Evolutionary conservation across 23 red algal species (phyloP).

Genomic region (Gracilariopsis chorda): DNA sequence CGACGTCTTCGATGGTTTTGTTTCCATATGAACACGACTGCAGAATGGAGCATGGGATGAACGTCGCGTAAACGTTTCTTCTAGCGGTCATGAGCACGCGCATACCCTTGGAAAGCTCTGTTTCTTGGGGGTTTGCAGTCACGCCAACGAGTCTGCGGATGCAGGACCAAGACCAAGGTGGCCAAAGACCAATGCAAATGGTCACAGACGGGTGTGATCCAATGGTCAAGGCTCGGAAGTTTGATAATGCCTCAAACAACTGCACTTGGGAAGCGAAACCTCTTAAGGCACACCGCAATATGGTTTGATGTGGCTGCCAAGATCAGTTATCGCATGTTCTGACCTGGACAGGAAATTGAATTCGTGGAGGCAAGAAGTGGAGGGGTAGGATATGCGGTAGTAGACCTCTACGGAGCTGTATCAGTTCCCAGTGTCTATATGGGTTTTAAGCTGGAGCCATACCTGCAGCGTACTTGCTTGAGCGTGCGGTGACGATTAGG

Average conservation of each 20-base stretch:
- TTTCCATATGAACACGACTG: slow-evolving; percentile 81
- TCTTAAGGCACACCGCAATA: slow-evolving; percentile 81
- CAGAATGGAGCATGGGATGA: slow-evolving; percentile 88
- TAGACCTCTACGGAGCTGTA: slow-evolving; percentile 83
- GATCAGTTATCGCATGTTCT: slow-evolving; percentile 59
- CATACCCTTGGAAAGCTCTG: slow-evolving; percentile 84
- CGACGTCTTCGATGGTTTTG: slow-evolving; percentile 91
- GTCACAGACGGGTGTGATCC: slow-evolving; percentile 94
- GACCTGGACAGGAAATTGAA: slow-evolving; percentile 90
- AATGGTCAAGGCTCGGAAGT: slow-evolving; percentile 71
- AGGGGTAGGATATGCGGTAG: slow-evolving; percentile 28
- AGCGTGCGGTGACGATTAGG: slow-evolving; percentile 78
- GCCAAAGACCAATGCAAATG: slow-evolving; percentile 72
- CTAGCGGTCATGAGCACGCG: slow-evolving; percentile 63
- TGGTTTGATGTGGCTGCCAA: slow-evolving; percentile 80
- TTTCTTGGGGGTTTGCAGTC: slow-evolving; percentile 85
- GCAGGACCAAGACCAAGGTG: slow-evolving; percentile 55
- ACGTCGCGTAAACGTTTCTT: slow-evolving; percentile 67
- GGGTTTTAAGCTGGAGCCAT: slow-evolving; percentile 92
- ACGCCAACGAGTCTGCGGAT: slow-evolving; percentile 60
- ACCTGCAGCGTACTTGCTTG: slow-evolving; percentile 84
- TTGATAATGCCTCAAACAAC: slow-evolving; percentile 35
- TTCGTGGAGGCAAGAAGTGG: slow-evolving; percentile 82
- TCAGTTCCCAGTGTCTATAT: slow-evolving; percentile 77
- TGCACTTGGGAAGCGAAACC: slow-evolving; percentile 69